Evolutionary conservation across 2,329 filamentous ascomycete species (phyloP).

Genomic region (Colletotrichum sp.): DNA sequence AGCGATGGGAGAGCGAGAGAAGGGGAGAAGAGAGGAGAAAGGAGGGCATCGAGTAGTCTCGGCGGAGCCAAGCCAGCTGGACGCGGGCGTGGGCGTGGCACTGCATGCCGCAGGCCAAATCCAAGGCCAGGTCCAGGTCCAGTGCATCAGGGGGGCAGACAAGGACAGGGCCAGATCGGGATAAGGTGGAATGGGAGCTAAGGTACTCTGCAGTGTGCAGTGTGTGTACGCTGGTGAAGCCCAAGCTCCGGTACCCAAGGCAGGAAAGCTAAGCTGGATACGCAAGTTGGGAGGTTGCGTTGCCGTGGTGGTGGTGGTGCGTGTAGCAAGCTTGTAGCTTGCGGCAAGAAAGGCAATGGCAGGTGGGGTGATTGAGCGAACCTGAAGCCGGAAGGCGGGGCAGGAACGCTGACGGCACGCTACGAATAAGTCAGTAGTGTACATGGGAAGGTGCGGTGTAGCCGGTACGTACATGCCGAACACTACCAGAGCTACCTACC

Average conservation of each 20-base stretch:
- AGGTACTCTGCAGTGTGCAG: background rate
- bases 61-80: background rate
- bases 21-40: background rate
- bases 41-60: background rate
- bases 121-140: background rate
- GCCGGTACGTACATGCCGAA: background rate
- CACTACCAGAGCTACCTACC: background rate
- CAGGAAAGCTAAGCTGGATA: background rate
- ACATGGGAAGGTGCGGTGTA: background rate
- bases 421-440: background rate
- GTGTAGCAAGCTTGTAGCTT: background rate
- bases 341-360: background rate
- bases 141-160: background rate
- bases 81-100: background rate
- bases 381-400: conserved; percentile 5
- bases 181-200: background rate
- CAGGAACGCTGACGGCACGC: background rate
- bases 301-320: background rate
- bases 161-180: background rate
- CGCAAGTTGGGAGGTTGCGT: background rate
- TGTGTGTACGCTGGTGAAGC: background rate
- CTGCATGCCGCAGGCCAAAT: background rate
- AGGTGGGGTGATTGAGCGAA: background rate
- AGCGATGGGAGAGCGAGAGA: background rate
- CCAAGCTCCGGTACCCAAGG: background rate